phyloP scores from a whole-genome alignment of 2,329 filamentous ascomycete genomes.

The Aspergillus phoenicis region DNA sequence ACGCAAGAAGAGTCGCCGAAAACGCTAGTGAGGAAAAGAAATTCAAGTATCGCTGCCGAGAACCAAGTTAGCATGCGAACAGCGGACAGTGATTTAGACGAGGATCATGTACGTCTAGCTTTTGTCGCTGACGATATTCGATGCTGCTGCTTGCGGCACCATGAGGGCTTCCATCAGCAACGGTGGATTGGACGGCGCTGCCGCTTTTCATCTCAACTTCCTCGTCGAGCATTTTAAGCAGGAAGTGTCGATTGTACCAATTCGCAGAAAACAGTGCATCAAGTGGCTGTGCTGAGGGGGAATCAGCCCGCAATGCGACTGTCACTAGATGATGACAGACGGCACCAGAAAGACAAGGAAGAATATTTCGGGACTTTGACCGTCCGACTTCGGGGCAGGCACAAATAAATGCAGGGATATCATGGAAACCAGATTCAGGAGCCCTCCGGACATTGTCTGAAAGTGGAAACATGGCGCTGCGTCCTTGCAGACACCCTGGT shows the following conservation, averaged over 20 bases:
- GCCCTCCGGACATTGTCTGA: neutral
- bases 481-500: neutral
- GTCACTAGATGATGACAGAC: too few relatives aligned
- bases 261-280: neutral
- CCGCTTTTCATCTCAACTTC: conserved; percentile 17
- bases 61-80: neutral
- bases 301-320: neutral
- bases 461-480: neutral
- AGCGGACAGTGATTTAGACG: too few relatives aligned
- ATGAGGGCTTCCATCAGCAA: neutral
- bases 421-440: neutral
- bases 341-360: neutral
- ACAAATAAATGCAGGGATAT: neutral
- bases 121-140: conserved; percentile 15
- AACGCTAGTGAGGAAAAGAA: conserved; percentile 43
- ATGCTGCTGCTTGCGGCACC: conserved; percentile 5
- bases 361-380: too few relatives aligned
- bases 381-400: neutral
- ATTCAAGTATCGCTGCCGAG: conserved; percentile 15
- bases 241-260: neutral
- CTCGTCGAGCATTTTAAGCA: conserved; percentile 1
- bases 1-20: conserved; percentile 40
- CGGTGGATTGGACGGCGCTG: conserved; percentile 14
- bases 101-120: conserved; percentile 15
- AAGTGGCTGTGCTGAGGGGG: neutral